Conservation (phyloP, 1,139 yeast genomes). For the Magnusiomyces tetraspermus region DNA sequence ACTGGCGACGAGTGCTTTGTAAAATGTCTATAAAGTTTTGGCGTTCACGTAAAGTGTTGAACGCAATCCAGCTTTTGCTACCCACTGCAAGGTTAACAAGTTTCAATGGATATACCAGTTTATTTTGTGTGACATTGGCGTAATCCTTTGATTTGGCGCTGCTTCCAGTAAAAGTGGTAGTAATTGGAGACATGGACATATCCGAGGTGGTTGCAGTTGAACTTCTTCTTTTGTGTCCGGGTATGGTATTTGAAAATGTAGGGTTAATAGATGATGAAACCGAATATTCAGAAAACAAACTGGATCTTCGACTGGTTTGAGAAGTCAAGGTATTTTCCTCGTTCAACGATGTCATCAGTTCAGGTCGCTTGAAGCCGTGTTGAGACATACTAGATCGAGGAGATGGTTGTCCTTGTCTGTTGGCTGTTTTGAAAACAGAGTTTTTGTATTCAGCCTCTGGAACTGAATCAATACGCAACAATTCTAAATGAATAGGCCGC, state of each 20-base stretch:
- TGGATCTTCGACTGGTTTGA: too few species aligned
- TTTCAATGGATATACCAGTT: slow-evolving; percentile 10
- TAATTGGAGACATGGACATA: neutral
- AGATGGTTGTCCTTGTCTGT: slow-evolving; percentile 9
- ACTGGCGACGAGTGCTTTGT: slow-evolving; percentile 6
- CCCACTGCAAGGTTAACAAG: slow-evolving; percentile 10
- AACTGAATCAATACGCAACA: slow-evolving; percentile 30
- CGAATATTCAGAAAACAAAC: neutral
- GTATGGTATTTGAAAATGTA: neutral
- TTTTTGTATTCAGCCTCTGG: slow-evolving; percentile 30
- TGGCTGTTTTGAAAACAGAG: slow-evolving; percentile 8
- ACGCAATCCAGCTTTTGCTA: slow-evolving; percentile 8
- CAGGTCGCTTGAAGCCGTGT: neutral
- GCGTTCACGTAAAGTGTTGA: slow-evolving; percentile 8
- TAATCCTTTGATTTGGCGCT: neutral
- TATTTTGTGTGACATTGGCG: slow-evolving; percentile 3
- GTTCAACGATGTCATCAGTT: neutral
- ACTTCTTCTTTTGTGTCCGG: too few species aligned
- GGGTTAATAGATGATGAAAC: neutral
- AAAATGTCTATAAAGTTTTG: slow-evolving; percentile 12
- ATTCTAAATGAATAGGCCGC: slow-evolving; percentile 35
- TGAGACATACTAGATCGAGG: neutral
- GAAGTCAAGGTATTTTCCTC: neutral
- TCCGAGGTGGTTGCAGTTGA: neutral
- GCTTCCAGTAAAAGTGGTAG: neutral